Evolutionary conservation across 2,329 filamentous ascomycete genomes (phyloP), one percentile per base, ranked within the genome.

Genomic region (Monilinia vaccinii-corymbosi): DNA sequence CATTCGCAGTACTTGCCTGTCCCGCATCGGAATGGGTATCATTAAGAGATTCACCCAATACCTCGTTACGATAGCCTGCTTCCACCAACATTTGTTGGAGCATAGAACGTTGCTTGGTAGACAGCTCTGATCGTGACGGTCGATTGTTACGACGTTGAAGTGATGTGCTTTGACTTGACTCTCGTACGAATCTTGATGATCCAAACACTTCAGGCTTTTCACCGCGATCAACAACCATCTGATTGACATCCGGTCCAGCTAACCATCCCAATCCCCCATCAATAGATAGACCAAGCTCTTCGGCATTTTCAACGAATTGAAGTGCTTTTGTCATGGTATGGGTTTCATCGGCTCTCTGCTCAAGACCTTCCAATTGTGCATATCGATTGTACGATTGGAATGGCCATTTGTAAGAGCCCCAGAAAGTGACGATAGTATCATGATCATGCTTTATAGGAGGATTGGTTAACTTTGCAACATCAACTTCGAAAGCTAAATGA

Each of bases 191-290:
- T 72, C 67, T 49, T 57, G 65, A 66, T 71, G 73, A 11, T 61
- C 78, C 78, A 67, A 84, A 83, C 0, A 83, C 75, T 10, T 69
- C 63, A 32, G 73, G 70, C 23, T 71, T 72, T 3, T 62, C 62
- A n/a, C 71, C 71, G 1, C 73, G 64, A 7, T 65, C 74, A 21
- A 75, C 72, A 50, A 79, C 74, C 23, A 80, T 74, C 7, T 75
- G 74, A 49, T 78, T 78, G 21, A 77, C 73, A 69, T 88, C 84
- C 1, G 85, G 82, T 0, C 85, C 85, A 50, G 75, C 75, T 13
- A 89, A 76, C 77, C 84, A 89, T 13, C 87, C 87, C 42, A 89
- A 75, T 11, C 86, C 85, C 60, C 80, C 84, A 67, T 88, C 83
- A 45, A 88, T 78, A 21, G 83, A 87, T 4, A 90, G 72, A 0